Percentiles rank a stretch among this genome's conserved stretches.
phyloP scores from a whole-genome alignment of 257 asterid genomes.

The Nicotiana knightiana region DNA sequence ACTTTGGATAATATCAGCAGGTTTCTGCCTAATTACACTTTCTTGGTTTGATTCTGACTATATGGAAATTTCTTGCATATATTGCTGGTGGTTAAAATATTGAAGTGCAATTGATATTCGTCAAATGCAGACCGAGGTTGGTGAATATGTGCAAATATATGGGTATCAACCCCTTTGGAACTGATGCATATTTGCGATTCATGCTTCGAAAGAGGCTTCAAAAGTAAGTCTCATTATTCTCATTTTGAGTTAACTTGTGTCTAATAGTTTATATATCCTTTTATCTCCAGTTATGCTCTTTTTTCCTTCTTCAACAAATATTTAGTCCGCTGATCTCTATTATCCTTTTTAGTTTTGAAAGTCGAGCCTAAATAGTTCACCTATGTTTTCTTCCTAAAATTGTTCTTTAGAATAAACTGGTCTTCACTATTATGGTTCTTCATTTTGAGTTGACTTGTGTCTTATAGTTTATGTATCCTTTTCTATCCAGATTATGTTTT shows the following conservation, averaged over 20 bases:
- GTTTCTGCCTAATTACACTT: conserved; percentile 23
- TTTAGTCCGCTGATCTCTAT: too few relatives aligned
- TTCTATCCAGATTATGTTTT: not conserved
- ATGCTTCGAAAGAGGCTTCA: conserved; percentile 75
- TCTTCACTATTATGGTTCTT: not conserved
- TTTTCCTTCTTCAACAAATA: not conserved
- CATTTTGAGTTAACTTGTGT: conserved; percentile 5
- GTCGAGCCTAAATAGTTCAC: too few relatives aligned
- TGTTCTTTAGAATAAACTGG: too few relatives aligned
- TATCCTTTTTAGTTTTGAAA: too few relatives aligned
- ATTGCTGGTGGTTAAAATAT: not conserved
- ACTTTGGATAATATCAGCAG: conserved; percentile 93
- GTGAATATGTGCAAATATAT: conserved; percentile 96
- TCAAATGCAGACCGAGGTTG: conserved; percentile 63
- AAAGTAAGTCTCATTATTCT: conserved; percentile 42
- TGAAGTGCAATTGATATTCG: not conserved
- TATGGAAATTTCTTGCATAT: conserved; percentile 11
- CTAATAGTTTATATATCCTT: not conserved
- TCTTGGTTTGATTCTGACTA: conserved; percentile 2
- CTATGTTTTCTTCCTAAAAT: too few relatives aligned
- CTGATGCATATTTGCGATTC: conserved; percentile 80
- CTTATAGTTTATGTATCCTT: not conserved
- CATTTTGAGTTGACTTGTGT: not conserved
- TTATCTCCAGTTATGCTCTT: not conserved
- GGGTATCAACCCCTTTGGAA: conserved; percentile 82